Conservation (phyloP, 352 stramenopile species). For the Pythium volutum region DNA sequence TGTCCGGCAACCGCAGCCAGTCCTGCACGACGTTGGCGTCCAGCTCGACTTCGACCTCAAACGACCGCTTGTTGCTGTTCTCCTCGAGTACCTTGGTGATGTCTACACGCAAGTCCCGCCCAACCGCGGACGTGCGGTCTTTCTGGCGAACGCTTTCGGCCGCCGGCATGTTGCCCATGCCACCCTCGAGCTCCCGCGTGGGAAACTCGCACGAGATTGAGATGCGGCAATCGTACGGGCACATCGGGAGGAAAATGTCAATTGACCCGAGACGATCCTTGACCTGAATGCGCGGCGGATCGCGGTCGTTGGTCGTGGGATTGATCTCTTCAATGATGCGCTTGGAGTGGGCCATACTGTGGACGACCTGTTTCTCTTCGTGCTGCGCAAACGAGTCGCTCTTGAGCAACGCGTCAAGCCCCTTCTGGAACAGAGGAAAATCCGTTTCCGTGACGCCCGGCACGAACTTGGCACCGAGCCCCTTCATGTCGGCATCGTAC, state of each 20-base stretch:
- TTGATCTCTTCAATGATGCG: slow-evolving; percentile 78
- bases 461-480: slow-evolving; percentile 74
- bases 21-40: slow-evolving; percentile 59
- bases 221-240: slow-evolving; percentile 80
- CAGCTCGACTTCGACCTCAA: slow-evolving; percentile 81
- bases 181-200: slow-evolving; percentile 45
- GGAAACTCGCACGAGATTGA: slow-evolving; percentile 84
- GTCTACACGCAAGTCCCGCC: slow-evolving; percentile 75
- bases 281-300: slow-evolving; percentile 57
- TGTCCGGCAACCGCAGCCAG: slow-evolving; percentile 75
- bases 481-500: slow-evolving; percentile 72
- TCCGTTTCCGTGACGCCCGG: slow-evolving; percentile 68
- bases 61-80: slow-evolving; percentile 63
- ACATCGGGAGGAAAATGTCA: slow-evolving; percentile 86
- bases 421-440: slow-evolving; percentile 65
- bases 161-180: slow-evolving; percentile 57
- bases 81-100: slow-evolving; percentile 81
- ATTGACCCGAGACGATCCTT: slow-evolving; percentile 82
- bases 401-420: slow-evolving; percentile 64
- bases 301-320: slow-evolving; percentile 43
- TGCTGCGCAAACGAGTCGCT: slow-evolving; percentile 70
- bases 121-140: slow-evolving; percentile 75
- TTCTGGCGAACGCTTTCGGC: slow-evolving; percentile 75
- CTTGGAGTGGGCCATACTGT: slow-evolving; percentile 75
- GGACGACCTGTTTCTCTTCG: slow-evolving; percentile 75